Conservation (phyloP, 2,329 filamentous ascomycete genomes). For the Aureobasidium subglaciale region DNA sequence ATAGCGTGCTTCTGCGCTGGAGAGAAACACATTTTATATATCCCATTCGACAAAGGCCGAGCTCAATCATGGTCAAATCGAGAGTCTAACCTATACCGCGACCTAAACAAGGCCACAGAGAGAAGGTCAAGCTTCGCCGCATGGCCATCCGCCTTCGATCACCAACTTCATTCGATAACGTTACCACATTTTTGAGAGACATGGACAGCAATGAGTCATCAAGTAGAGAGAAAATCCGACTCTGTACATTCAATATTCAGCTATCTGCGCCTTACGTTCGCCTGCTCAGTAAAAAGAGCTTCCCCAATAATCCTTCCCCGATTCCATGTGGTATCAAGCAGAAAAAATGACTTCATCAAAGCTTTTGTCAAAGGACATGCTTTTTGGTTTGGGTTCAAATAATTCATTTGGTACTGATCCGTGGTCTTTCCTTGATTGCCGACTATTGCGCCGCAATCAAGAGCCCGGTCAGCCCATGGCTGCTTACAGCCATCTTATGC, state of each 20-base stretch:
- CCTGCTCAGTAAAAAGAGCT: background rate
- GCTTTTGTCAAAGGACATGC: constrained; percentile 3
- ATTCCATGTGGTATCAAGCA: background rate
- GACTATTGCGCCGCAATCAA: constrained; percentile 8
- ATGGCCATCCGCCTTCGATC: background rate
- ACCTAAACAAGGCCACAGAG: background rate
- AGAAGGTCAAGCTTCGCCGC: background rate
- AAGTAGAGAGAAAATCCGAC: background rate
- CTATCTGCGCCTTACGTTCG: constrained; percentile 6
- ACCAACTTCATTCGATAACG: no score
- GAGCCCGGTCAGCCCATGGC: background rate
- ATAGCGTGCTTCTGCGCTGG: background rate
- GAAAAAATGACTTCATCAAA: background rate
- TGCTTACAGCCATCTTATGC: background rate
- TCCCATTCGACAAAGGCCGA: background rate
- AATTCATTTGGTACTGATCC: background rate
- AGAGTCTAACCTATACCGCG: background rate
- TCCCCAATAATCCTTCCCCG: background rate
- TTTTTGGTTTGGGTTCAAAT: background rate
- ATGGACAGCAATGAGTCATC: background rate
- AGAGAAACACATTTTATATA: background rate
- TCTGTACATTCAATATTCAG: constrained; percentile 5
- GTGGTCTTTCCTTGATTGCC: background rate
- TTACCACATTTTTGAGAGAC: no score
- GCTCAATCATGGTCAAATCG: no score